Conservation (phyloP, 2,329 filamentous ascomycete species). For the Penicillium sp. region DNA sequence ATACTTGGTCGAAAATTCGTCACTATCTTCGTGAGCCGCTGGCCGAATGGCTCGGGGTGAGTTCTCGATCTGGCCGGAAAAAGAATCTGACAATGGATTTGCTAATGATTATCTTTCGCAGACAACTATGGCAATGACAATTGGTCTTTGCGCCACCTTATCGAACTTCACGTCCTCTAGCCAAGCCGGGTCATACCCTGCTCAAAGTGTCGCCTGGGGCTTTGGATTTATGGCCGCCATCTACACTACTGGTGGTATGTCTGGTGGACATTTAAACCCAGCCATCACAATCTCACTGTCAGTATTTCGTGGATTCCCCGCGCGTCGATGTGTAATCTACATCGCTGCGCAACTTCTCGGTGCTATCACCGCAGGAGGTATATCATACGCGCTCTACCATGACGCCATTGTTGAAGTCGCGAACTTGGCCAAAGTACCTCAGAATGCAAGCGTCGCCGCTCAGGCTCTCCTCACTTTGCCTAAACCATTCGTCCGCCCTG, state of each 20-base stretch:
- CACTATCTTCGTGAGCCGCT: slow-evolving; percentile 26
- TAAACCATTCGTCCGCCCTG: slow-evolving; percentile 21
- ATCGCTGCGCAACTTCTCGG: slow-evolving; percentile 35
- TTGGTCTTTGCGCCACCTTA: slow-evolving; percentile 28
- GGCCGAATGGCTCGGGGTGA: slow-evolving; percentile 30
- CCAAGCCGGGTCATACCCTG: slow-evolving; percentile 23
- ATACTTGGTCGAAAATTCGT: slow-evolving; percentile 26
- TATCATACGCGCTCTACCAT: slow-evolving; percentile 37
- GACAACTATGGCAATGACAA: slow-evolving; percentile 28
- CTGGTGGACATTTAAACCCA: slow-evolving; percentile 50
- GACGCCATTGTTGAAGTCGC: slow-evolving; percentile 30
- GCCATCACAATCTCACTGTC: slow-evolving; percentile 40
- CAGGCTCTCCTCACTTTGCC: slow-evolving; percentile 30
- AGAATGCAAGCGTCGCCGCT: slow-evolving; percentile 13
- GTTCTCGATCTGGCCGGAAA: background rate
- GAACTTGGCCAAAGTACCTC: slow-evolving; percentile 13
- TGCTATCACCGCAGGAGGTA: slow-evolving; percentile 30
- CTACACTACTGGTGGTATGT: slow-evolving; percentile 46
- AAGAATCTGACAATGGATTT: background rate
- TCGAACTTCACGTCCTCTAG: slow-evolving; percentile 18
- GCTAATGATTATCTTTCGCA: slow-evolving; percentile 6
- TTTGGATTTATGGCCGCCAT: slow-evolving; percentile 39
- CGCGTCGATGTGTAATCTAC: slow-evolving; percentile 24
- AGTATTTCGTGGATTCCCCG: slow-evolving; percentile 36
- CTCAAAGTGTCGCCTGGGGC: slow-evolving; percentile 25